phyloP scores from a whole-genome alignment of 768 basidiomycete species.

The Amanita inopinata region DNA sequence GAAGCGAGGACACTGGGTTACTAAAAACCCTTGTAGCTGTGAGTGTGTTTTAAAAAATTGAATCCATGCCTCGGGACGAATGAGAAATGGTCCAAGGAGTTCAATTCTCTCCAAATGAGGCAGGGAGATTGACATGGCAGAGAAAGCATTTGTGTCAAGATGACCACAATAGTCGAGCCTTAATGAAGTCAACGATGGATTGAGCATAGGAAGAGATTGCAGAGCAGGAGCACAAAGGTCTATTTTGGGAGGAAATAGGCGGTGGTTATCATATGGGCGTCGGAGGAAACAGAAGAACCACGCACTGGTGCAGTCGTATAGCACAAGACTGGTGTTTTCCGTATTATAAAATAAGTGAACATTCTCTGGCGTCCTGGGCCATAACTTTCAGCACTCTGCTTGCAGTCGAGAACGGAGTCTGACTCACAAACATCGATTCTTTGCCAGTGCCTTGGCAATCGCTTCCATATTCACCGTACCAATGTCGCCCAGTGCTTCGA shows the following conservation, averaged over 20 bases:
- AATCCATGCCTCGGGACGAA: slow-evolving; percentile 65
- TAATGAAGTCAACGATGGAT: slow-evolving; percentile 73
- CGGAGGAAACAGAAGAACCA: slow-evolving; percentile 19
- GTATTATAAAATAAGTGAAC: slow-evolving; percentile 78
- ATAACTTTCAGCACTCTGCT: not conserved
- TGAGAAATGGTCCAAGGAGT: slow-evolving; percentile 83
- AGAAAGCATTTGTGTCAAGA: slow-evolving; percentile 52
- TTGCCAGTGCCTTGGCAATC: slow-evolving; percentile 74
- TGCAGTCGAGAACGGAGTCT: slow-evolving; percentile 2
- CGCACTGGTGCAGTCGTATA: slow-evolving; percentile 91
- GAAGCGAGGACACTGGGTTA: slow-evolving; percentile 84
- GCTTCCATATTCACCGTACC: slow-evolving; percentile 77
- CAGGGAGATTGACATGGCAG: slow-evolving; percentile 51
- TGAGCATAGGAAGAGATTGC: slow-evolving; percentile 63
- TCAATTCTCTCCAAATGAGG: slow-evolving; percentile 60
- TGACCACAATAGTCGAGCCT: slow-evolving; percentile 84
- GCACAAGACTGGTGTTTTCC: slow-evolving; percentile 50
- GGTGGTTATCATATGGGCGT: not conserved
- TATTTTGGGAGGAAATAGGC: slow-evolving; percentile 19
- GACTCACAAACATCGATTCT: slow-evolving; percentile 75
- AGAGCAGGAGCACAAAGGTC: slow-evolving; percentile 64
- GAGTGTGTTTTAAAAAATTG: slow-evolving; percentile 60
- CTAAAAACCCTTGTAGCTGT: slow-evolving; percentile 59
- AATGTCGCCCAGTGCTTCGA: slow-evolving; percentile 84
- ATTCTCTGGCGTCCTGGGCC: slow-evolving; percentile 62